These are phyloP conservation scores for Sorghum bicolor DNA, from an alignment of 176 grass and related monocot species.

Conservation along the genomic window DNA sequence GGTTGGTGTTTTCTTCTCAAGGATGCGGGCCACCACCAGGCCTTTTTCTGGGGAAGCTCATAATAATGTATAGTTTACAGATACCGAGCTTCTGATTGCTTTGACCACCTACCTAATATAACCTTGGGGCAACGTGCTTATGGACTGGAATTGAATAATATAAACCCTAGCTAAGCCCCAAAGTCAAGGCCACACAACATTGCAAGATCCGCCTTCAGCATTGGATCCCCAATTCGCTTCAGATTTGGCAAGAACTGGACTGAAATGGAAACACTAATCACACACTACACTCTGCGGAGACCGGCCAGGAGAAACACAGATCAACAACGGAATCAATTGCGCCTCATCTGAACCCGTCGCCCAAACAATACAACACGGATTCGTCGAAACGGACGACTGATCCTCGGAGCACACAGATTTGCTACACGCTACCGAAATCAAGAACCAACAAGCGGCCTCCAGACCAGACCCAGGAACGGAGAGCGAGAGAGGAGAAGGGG, in stretches of 20 bases:
- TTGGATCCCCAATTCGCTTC: conserved; percentile 17
- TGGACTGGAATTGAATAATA: conserved; percentile 26
- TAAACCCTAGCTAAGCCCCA: conserved; percentile 51
- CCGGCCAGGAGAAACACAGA: not conserved
- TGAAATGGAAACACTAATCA: not conserved
- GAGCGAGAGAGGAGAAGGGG: not conserved
- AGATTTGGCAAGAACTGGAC: not conserved
- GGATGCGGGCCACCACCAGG: not conserved
- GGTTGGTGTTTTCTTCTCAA: conserved; percentile 6
- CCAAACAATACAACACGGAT: not conserved
- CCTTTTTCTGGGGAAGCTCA: not conserved
- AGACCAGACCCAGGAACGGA: not conserved
- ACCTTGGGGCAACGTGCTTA: conserved; percentile 26
- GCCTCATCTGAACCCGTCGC: not conserved
- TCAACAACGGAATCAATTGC: not conserved
- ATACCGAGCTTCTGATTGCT: not conserved
- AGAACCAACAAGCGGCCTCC: not conserved
- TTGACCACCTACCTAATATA: conserved; percentile 3
- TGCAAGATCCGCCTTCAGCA: conserved; percentile 26
- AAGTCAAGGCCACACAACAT: conserved; percentile 31
- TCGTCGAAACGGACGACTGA: not conserved
- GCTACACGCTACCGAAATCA: not conserved
- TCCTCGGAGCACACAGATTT: not conserved
- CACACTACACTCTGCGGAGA: not conserved
- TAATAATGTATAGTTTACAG: not conserved